Evolutionary conservation across 2,329 filamentous ascomycete genomes (phyloP), one percentile per base, ranked within the genome.

Genomic region (Trichoderma sp.): DNA sequence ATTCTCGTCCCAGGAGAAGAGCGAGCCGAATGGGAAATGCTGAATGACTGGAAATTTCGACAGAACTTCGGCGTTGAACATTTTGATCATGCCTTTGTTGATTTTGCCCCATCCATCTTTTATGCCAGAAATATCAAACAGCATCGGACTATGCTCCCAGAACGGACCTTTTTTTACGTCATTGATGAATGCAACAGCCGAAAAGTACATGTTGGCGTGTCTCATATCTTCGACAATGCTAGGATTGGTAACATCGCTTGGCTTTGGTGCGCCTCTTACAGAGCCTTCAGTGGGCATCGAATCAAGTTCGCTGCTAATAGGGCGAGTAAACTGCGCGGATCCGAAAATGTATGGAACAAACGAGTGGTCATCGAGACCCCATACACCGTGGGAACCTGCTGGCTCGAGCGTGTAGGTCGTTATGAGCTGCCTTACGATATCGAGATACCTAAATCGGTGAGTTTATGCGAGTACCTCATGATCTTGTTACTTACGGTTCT

Each of bases 81-180:
- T 99, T 80, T 98, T 99, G 74, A 99, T 88, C 95, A 99, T 98
- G 61, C 95, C 95, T 89, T 94, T 94, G 80, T 99, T 98, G 75
- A 99, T 97, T 83, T 99, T 99, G 39, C 92, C 95, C 95, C 95
- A 99, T n/a, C 95, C 92, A 67, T 90, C 90, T 72, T 88, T 89
- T 71, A 99, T 91, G 12, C 95, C 95, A 0, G 93, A 97, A 50
- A 99, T 93, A 78, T 99, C 94, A 77, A 91, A 99, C 13, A 99
- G 82, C 72, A 97, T 94, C 0, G 94, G 94, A 71, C 93, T 97
- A 77, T 99, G 94, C 73, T 94, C 92, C 94, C 95, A 98, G 76
- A 99, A 99, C 0, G 95, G 94, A 0, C 95, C 95, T 70, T 86
- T 94, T 77, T 99, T 99, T 58, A 99, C 95, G 75, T 97, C 94